phyloP scores from a whole-genome alignment of 75 land plant genomes.

The Pseudotsuga menziesii region DNA sequence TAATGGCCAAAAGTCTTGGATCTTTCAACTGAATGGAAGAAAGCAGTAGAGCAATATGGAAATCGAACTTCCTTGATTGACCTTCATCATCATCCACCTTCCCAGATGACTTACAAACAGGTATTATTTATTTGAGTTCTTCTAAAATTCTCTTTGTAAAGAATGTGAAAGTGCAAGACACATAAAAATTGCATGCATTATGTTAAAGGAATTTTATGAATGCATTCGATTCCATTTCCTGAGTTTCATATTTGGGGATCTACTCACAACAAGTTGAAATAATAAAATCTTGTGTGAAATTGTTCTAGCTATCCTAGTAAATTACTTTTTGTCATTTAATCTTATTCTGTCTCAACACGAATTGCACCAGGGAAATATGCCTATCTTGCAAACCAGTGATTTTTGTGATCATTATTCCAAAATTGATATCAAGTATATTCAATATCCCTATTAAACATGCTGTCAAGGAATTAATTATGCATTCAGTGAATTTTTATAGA shows the following conservation, averaged over 20 bases:
- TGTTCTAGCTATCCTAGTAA: neutral
- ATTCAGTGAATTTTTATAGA: neutral
- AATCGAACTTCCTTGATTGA: conserved; percentile 68
- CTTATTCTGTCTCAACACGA: neutral
- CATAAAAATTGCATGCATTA: neutral
- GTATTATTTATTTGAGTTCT: conserved; percentile 15
- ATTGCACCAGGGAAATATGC: neutral
- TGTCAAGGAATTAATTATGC: neutral
- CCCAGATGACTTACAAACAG: conserved; percentile 72
- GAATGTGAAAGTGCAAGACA: neutral
- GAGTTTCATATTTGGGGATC: neutral
- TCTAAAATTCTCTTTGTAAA: too few relatives aligned
- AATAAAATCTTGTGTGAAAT: neutral
- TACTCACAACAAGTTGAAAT: neutral
- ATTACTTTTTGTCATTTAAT: neutral
- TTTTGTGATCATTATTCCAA: neutral
- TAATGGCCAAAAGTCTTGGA: neutral
- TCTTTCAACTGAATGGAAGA: conserved; percentile 60
- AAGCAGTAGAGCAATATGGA: conserved; percentile 66
- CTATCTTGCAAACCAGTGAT: neutral
- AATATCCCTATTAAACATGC: neutral
- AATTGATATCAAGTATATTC: neutral
- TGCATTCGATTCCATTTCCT: neutral
- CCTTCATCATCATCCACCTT: conserved; percentile 77
- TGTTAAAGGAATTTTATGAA: neutral